Evolutionary conservation across 352 stramenopile species (phyloP).

Genomic region (Phytophthora hybrid): DNA sequence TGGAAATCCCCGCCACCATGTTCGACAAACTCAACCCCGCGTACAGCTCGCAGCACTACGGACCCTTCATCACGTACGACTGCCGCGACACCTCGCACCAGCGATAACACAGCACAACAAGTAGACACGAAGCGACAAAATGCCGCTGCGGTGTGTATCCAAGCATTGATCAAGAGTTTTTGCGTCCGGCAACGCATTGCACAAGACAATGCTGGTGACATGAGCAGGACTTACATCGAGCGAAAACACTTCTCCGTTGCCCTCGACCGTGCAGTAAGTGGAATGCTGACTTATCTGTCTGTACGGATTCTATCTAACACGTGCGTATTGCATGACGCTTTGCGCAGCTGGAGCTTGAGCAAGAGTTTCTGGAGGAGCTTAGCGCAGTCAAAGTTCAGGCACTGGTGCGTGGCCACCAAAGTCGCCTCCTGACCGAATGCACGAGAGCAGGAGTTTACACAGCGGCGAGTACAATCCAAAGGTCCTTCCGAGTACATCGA

Average conservation of each 20-base stretch:
- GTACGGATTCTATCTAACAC: too few species aligned
- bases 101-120: background rate
- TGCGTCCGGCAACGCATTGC: conserved; percentile 33
- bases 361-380: conserved; percentile 56
- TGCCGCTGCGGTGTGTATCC: conserved; percentile 48
- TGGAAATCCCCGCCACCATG: background rate
- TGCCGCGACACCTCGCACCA: conserved; percentile 10
- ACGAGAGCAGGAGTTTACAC: conserved; percentile 49
- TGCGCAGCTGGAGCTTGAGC: conserved; percentile 47
- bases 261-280: conserved; percentile 56
- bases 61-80: background rate
- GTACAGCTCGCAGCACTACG: background rate
- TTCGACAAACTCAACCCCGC: conserved; percentile 14
- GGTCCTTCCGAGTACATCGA: conserved; percentile 44
- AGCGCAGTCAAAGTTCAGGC: conserved; percentile 71
- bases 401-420: conserved; percentile 66
- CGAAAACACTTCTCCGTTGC: conserved; percentile 58
- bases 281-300: background rate
- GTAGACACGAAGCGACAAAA: conserved; percentile 4
- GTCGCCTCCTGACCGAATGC: conserved; percentile 58
- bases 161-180: conserved; percentile 44
- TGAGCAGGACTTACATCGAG: conserved; percentile 76
- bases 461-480: conserved; percentile 62
- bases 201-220: conserved; percentile 36
- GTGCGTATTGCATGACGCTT: background rate